Base-by-base conservation (phyloP, 2,329 filamentous ascomycete species). In the Lachnellula occidentalis region DNA sequence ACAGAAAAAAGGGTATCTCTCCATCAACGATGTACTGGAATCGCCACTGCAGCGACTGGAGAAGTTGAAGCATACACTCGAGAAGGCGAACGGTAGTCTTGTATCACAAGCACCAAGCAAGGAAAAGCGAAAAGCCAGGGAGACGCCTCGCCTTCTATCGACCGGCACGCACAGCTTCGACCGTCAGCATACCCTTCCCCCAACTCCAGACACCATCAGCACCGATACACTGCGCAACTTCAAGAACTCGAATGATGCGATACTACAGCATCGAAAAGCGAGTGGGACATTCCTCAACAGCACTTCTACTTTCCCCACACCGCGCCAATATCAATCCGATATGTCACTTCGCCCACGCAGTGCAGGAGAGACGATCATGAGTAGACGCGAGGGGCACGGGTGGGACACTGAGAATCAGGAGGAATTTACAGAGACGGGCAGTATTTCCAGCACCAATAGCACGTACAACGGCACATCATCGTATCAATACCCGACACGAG, bases 31-130 rank as follows among this genome's bases (percentile, higher is more conserved):
- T 42, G 68, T 78, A 21, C 61, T 80, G 3, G 74, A 73, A 8
- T 80, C 78, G 2, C 80, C 80, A 0, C 67, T 80, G 1, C 78
- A 81, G 61, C 73, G 74, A 36, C 65, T 80, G 7, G 79, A 80
- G 59, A 75, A 71, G 54, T 64, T 75, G 36, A 74, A 58, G 49
- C 51, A 57, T n/a, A 63, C 60, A 15, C 42, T 67, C 15, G 58
- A 64, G 34, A 66, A 61, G 43, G 55, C 47, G 69, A 24, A 66
- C 34, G 22, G 22, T 27, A 49, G 34, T 34, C 27, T n/a, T 19
- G 34, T 46, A 15, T 37, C 51, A 2, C 37, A 57, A 52, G 58
- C 41, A 34, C 5, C 45, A 27, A 54, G 48, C 6, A 58, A 57
- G 7, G 58, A 60, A 8, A 61, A 53, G 36, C 50, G 53, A 34